phyloP scores from a whole-genome alignment of 1,284 basidiomycete species.

The Meripilus lineatus region DNA sequence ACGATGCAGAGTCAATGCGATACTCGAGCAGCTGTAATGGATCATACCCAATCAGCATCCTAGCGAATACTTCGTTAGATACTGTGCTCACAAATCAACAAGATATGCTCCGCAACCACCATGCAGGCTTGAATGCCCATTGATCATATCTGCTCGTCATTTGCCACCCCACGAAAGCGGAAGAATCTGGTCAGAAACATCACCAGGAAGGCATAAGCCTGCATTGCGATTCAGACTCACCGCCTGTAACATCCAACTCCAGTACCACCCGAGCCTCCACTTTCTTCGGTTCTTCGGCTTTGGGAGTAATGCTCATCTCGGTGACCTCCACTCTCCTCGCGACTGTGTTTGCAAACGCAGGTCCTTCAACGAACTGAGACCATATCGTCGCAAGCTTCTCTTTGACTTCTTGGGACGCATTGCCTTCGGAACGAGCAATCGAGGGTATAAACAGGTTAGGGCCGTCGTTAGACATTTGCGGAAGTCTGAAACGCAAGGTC shows the following conservation, averaged over 20 bases:
- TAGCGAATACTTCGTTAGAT: background rate
- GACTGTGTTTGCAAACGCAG: slow-evolving; percentile 10
- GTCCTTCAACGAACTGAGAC: slow-evolving; percentile 1
- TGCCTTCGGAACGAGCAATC: too few species aligned
- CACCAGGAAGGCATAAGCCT: background rate
- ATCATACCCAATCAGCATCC: background rate
- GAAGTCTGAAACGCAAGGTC: too few species aligned
- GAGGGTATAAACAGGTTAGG: too few species aligned
- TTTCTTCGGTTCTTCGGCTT: slow-evolving; percentile 15
- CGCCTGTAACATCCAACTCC: slow-evolving; percentile 13
- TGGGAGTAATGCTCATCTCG: slow-evolving; percentile 11
- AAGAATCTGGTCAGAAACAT: too few species aligned
- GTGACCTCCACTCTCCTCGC: slow-evolving; percentile 11
- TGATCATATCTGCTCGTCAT: slow-evolving; percentile 60
- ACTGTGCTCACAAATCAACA: slow-evolving; percentile 40
- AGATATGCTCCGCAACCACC: slow-evolving; percentile 49
- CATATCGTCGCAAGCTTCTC: slow-evolving; percentile 11
- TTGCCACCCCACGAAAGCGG: too few species aligned
- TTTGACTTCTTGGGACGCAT: slow-evolving; percentile 12
- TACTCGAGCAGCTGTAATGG: slow-evolving; percentile 2
- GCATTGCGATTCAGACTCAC: slow-evolving; percentile 9
- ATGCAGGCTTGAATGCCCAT: slow-evolving; percentile 39
- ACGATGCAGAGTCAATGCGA: background rate
- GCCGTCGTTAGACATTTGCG: too few species aligned
- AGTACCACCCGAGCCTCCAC: slow-evolving; percentile 16